Base-by-base conservation (phyloP, 345 rosid species). In the Eutrema heterophyllum region DNA sequence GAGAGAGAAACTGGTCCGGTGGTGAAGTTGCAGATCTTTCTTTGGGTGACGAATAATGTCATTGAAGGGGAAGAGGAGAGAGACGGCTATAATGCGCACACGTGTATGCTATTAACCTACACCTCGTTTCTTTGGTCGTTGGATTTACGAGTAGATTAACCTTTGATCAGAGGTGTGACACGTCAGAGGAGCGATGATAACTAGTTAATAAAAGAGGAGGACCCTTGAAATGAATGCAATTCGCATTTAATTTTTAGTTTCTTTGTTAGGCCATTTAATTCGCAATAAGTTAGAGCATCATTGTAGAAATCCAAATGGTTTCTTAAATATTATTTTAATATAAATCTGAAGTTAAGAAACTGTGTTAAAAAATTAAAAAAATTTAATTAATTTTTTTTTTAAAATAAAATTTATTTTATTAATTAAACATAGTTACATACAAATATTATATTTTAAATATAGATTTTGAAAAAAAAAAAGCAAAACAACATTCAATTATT, bases 1-100 rank as follows among this genome's bases (percentile, higher is more conserved):
- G 57, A 43, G 79, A 55, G 40, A 57, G 71, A 67, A 68, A 64
- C 65, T 55, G 78, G 66, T 46, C 59, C 66, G 70, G 76, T 68
- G 69, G 69, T 58, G 73, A 62, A 65, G 55, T 38, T 69, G 75
- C 81, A 83, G 86, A 88, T 83, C 84, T 77, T 77, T 50, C 56
- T 57, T 54, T 54, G 65, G 71, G 70, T 44, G 71, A 70, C 70
- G 80, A 75, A 68, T 33, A 36, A 68, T 76, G 44, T n/a, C 65
- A 69, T 69, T 36, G 43, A 54, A 70, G 18, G 18, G 32, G 21
- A 72, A 33, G 52, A 44, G 54, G 69, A 43, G 64, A 43, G 64
- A 30, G 21, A 63, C 0, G 15, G 57, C 14, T 77, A 32, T 6
- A 11, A 29, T 77, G 68, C 27, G 48, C 38, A 64, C 72, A 49